Evolutionary conservation across 2,329 filamentous ascomycete genomes (phyloP).

Genomic region (Hysterium pulicare): DNA sequence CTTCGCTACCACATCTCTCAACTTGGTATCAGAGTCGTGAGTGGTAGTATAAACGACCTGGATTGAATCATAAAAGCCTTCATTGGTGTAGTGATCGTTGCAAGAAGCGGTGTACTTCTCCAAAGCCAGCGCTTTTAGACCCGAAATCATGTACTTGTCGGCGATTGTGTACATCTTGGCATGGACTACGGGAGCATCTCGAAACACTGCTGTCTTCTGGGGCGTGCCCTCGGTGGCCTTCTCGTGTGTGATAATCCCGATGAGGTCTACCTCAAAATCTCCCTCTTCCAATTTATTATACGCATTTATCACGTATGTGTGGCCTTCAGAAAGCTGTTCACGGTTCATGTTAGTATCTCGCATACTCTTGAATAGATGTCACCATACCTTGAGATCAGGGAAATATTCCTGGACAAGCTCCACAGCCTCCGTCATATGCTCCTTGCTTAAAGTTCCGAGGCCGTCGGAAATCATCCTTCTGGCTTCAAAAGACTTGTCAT

Average conservation of each 20-base stretch:
- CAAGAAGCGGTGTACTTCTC: conserved; percentile 1
- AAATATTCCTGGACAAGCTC: background rate
- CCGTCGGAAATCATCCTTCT: background rate
- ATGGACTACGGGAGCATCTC: conserved; percentile 11
- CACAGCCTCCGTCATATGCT: background rate
- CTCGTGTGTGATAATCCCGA: too few species aligned
- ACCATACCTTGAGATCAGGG: background rate
- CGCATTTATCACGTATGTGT: too few species aligned
- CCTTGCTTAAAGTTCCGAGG: background rate
- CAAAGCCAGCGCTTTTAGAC: conserved; percentile 16
- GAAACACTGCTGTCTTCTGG: background rate
- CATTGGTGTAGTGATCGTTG: conserved; percentile 28
- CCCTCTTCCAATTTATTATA: background rate
- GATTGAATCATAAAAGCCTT: conserved; percentile 35
- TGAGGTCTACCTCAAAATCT: background rate
- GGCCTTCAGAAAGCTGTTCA: background rate
- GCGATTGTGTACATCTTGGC: conserved; percentile 20
- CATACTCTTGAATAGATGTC: background rate
- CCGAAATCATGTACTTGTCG: conserved; percentile 21
- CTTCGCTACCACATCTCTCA: conserved; percentile 36
- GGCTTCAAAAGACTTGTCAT: background rate
- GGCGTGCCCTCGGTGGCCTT: background rate
- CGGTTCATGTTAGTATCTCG: background rate
- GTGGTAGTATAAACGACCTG: conserved; percentile 40
- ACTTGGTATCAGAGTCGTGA: conserved; percentile 37